phyloP scores from a whole-genome alignment of 805 yeast species.

The Cyberlindnera euphorbiiphila region DNA sequence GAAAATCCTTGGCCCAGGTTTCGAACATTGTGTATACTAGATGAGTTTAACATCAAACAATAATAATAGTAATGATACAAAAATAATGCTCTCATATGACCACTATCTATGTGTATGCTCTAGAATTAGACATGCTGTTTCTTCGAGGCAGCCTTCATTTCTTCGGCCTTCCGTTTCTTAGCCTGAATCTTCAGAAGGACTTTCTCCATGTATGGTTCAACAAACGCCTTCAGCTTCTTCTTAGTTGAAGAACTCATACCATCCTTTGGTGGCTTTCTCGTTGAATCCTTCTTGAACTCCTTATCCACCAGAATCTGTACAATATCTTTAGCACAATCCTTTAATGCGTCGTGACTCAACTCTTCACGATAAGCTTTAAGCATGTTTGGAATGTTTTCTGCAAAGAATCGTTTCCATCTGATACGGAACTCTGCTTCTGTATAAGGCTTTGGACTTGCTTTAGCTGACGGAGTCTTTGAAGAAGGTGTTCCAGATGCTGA shows the following conservation, averaged over 20 bases:
- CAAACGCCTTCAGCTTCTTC: conserved; percentile 64
- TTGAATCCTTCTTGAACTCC: conserved; percentile 55
- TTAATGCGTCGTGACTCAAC: conserved; percentile 69
- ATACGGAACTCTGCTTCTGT: conserved; percentile 22
- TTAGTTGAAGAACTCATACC: conserved; percentile 74
- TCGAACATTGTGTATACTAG: no score
- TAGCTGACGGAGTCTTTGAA: neutral
- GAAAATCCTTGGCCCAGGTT: no score
- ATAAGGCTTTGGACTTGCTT: conserved; percentile 1
- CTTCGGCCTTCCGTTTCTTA: conserved; percentile 25
- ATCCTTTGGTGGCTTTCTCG: conserved; percentile 55
- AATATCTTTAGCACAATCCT: conserved; percentile 76
- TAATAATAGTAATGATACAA: no score
- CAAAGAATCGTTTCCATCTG: conserved; percentile 48
- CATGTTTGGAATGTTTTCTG: conserved; percentile 74
- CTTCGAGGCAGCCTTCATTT: neutral
- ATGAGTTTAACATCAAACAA: no score
- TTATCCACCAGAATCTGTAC: conserved; percentile 64
- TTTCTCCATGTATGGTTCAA: conserved; percentile 63
- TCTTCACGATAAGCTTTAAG: conserved; percentile 61
- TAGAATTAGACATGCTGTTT: conserved; percentile 8
- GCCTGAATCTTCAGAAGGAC: conserved; percentile 45
- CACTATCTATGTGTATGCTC: neutral
- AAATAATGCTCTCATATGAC: no score
- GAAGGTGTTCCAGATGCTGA: neutral